Evolutionary conservation across 768 basidiomycete genomes (phyloP).

Genomic region (Neoboletus magnificus): DNA sequence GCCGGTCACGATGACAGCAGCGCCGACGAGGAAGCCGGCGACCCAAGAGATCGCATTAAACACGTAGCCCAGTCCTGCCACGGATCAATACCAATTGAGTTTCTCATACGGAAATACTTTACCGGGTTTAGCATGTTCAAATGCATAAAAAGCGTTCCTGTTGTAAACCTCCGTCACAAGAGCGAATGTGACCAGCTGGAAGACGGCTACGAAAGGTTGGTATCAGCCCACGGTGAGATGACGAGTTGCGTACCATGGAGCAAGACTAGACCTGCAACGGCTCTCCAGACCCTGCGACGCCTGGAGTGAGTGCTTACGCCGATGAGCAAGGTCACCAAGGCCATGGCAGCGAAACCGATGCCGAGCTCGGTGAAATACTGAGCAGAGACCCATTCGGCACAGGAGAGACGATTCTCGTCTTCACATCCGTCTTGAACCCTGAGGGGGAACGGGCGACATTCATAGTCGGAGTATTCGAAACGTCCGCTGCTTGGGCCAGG

Average conservation of each 20-base stretch:
- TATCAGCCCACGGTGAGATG: background rate
- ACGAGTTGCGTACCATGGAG: conserved; percentile 47
- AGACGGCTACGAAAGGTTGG: conserved; percentile 40
- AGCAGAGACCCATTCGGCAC: conserved; percentile 69
- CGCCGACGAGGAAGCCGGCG: conserved; percentile 46
- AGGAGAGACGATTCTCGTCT: conserved; percentile 54
- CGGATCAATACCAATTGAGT: background rate
- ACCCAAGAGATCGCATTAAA: conserved; percentile 63
- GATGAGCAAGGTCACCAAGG: conserved; percentile 56
- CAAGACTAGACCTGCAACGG: conserved; percentile 60
- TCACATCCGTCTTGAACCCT: conserved; percentile 46
- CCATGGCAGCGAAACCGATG: conserved; percentile 58
- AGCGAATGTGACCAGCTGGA: conserved; percentile 58
- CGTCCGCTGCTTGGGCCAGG: conserved; percentile 44
- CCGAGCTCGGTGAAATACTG: conserved; percentile 63
- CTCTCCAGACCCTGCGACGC: conserved; percentile 73
- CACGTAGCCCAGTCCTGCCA: conserved; percentile 57
- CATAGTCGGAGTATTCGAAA: conserved; percentile 50
- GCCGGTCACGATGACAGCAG: conserved; percentile 60
- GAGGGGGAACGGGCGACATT: conserved; percentile 65
- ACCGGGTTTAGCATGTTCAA: conserved; percentile 62
- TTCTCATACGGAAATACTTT: conserved; percentile 16
- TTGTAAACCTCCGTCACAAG: conserved; percentile 62
- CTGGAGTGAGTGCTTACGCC: conserved; percentile 73
- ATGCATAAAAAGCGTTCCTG: conserved; percentile 43